Evolutionary conservation across 345 rosid genomes (phyloP).

Genomic region (Eucalyptus regnans): DNA sequence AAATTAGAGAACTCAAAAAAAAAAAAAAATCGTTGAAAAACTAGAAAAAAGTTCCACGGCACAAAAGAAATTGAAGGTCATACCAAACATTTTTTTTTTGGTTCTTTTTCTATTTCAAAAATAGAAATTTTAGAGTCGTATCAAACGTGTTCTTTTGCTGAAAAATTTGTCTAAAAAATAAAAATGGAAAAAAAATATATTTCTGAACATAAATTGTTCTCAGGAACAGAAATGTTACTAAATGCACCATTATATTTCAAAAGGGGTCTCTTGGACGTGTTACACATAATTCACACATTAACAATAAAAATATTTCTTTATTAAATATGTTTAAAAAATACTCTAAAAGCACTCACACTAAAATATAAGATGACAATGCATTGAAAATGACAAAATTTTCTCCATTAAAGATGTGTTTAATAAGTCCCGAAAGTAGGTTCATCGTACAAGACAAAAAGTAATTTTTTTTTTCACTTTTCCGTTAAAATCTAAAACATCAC

Average conservation of each 20-base stretch:
- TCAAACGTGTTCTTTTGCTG: fast-evolving
- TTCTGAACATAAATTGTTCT: no score
- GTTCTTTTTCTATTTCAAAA: no score
- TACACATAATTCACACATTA: not conserved
- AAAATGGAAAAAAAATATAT: no score
- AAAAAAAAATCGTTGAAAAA: no score
- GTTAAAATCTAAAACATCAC: not conserved
- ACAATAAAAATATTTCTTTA: no score
- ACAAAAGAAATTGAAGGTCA: not conserved
- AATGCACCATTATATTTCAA: no score
- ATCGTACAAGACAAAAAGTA: not conserved
- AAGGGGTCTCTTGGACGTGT: no score
- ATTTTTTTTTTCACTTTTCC: not conserved
- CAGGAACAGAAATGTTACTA: fast-evolving
- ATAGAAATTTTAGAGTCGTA: no score
- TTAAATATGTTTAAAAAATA: no score
- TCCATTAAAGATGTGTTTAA: not conserved
- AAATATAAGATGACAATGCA: not conserved
- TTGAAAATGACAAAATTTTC: not conserved
- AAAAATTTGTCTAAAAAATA: fast-evolving
- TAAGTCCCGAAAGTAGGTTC: not conserved
- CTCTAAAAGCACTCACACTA: not conserved
- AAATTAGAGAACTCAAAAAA: no score
- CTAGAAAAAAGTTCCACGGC: not conserved
- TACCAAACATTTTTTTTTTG: no score